A percentile compares a stretch with the other conserved stretches of the same genome.
Conservation (phyloP, 495 filamentous ascomycete genomes). For the Immersiella caudata region DNA sequence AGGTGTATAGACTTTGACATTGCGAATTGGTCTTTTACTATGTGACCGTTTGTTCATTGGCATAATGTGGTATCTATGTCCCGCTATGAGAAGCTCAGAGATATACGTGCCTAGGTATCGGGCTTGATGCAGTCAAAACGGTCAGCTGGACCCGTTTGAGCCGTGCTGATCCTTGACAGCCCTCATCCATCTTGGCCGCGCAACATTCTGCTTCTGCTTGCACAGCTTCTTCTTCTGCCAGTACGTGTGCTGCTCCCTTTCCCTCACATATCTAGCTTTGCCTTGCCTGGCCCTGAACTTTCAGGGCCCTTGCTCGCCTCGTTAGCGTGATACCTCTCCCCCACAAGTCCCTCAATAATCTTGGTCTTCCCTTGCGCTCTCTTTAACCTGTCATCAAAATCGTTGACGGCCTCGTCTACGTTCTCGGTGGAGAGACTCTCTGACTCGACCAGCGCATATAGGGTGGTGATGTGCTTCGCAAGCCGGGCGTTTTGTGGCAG, state of each 20-base stretch:
- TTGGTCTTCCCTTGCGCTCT: constrained; percentile 78
- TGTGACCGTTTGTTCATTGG: neutral
- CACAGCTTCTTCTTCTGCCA: neutral
- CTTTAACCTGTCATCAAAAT: constrained; percentile 83
- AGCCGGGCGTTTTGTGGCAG: constrained; percentile 66
- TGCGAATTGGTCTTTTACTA: constrained; percentile 5
- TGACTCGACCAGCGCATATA: constrained; percentile 77
- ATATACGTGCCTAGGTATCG: too few species aligned
- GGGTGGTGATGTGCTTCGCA: constrained; percentile 67
- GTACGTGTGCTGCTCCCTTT: neutral
- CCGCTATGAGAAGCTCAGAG: neutral
- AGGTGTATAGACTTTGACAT: constrained; percentile 17
- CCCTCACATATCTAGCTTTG: constrained; percentile 6
- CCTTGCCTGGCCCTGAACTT: constrained; percentile 11
- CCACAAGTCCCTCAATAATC: constrained; percentile 73
- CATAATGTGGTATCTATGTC: neutral
- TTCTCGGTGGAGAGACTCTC: constrained; percentile 77
- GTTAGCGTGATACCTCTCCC: constrained; percentile 46
- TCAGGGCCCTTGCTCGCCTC: constrained; percentile 14
- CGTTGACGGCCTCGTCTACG: constrained; percentile 78
- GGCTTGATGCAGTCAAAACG: too few species aligned
- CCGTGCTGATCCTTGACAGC: too few species aligned
- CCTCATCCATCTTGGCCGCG: too few species aligned
- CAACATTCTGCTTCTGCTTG: too few species aligned
- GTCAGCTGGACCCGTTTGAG: too few species aligned